phyloP scores from a whole-genome alignment of 139 green algal species.

The Chlamydomonas incerta region DNA sequence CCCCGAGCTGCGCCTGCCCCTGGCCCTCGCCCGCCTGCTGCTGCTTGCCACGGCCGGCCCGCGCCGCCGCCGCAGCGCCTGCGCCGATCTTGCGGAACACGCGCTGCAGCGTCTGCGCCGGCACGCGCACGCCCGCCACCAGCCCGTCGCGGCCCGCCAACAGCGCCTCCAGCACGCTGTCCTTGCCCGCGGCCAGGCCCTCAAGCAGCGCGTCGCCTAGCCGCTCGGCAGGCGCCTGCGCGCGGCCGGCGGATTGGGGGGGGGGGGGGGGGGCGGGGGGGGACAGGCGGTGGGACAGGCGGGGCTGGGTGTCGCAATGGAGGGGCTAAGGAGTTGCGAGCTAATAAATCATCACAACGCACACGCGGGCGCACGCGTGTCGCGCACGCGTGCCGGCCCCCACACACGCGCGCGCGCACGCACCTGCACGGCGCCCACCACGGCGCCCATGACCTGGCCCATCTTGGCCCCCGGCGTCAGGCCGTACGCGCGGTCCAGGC shows the following conservation, averaged over 20 bases:
- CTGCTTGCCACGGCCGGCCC: background rate
- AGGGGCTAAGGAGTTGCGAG: too few species aligned
- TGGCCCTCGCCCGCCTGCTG: too few species aligned
- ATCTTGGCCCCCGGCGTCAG: constrained; percentile 23
- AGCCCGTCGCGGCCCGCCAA: constrained; percentile 31
- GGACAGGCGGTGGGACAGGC: background rate
- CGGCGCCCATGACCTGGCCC: constrained; percentile 28
- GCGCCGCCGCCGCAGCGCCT: background rate
- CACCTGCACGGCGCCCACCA: constrained; percentile 41
- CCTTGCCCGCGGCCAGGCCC: constrained; percentile 30
- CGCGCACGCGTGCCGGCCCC: background rate
- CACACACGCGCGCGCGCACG: background rate
- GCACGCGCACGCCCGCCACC: constrained; percentile 39
- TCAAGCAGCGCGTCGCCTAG: constrained; percentile 42
- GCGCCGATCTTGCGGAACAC: constrained; percentile 25
- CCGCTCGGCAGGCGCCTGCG: constrained; percentile 39
- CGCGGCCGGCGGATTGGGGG: background rate
- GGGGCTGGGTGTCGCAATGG: too few species aligned
- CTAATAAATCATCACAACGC: too few species aligned
- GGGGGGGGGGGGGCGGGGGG: background rate
- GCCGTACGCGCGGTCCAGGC: constrained; percentile 37
- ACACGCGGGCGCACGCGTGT: background rate
- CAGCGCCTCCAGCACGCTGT: constrained; percentile 24
- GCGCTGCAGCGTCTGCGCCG: constrained; percentile 31
- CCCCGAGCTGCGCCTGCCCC: too few species aligned